phyloP scores from a whole-genome alignment of 805 yeast genomes.

The Schwanniomyces pseudopolymorphus region DNA sequence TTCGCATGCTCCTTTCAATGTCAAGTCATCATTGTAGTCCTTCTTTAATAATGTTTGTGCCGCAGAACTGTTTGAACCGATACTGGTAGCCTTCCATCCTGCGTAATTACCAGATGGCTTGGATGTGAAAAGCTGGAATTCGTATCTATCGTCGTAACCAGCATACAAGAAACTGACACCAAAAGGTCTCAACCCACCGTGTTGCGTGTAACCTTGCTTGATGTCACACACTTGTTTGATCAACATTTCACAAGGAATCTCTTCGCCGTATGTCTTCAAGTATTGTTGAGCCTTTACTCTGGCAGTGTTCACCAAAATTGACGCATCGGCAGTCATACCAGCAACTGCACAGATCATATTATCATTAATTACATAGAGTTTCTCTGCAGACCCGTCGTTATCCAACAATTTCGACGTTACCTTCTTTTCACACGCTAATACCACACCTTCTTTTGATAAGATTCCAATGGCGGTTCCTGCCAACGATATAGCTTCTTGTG shows the following conservation, averaged over 20 bases:
- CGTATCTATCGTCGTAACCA: conserved; percentile 87
- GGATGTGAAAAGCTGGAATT: conserved; percentile 89
- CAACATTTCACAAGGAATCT: conserved; percentile 88
- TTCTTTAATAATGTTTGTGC: conserved; percentile 95
- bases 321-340: conserved; percentile 97
- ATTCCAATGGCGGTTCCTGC: conserved; percentile 85
- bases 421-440: conserved; percentile 94
- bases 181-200: conserved; percentile 97
- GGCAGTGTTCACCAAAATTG: conserved; percentile 84
- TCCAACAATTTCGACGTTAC: conserved; percentile 90
- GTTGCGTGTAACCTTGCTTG: conserved; percentile 98
- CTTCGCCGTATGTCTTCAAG: conserved; percentile 83
- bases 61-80: conserved; percentile 94
- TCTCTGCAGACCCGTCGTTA: conserved; percentile 91
- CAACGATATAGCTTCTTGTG: conserved; percentile 83
- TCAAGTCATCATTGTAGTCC: conserved; percentile 83
- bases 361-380: conserved; percentile 82
- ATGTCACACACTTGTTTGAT: conserved; percentile 88
- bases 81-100: conserved; percentile 97
- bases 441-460: conserved; percentile 81
- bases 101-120: conserved; percentile 97
- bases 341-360: conserved; percentile 92
- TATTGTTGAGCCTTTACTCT: conserved; percentile 82
- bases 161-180: conserved; percentile 97
- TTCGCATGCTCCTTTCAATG: conserved; percentile 73